Conservation (phyloP, 805 yeast genomes). For the Nakazawaea ernobii region DNA sequence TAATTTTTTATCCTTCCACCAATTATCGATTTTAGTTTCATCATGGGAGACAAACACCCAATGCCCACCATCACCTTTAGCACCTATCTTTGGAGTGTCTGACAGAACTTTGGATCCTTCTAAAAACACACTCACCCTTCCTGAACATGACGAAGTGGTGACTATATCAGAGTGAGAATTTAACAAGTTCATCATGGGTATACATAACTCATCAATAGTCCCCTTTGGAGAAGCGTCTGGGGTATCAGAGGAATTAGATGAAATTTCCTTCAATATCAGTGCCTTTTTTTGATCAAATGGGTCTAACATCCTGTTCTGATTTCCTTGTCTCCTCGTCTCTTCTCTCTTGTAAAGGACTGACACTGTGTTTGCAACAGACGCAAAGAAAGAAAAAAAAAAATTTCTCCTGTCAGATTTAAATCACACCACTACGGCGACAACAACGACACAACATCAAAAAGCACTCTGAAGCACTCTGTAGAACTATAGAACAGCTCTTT, state of each 20-base stretch:
- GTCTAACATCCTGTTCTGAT: slow-evolving; percentile 27
- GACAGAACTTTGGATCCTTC: slow-evolving; percentile 43
- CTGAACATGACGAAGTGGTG: slow-evolving; percentile 86
- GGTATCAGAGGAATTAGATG: slow-evolving; percentile 30
- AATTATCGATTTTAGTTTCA: slow-evolving; percentile 35
- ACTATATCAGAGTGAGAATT: slow-evolving; percentile 64
- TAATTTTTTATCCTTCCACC: slow-evolving; percentile 35
- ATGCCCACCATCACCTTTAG: slow-evolving; percentile 79
- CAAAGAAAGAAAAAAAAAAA: not conserved
- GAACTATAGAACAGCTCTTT: no score
- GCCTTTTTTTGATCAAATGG: slow-evolving; percentile 66
- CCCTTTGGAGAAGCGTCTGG: slow-evolving; percentile 87
- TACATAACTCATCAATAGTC: slow-evolving; percentile 65
- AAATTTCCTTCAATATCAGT: slow-evolving; percentile 47
- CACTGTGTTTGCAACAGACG: no score
- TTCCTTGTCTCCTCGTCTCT: not conserved
- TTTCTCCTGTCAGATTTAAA: no score
- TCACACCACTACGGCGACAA: no score
- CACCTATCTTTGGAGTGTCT: slow-evolving; percentile 46
- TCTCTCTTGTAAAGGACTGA: no score
- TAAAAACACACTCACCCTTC: slow-evolving; percentile 74
- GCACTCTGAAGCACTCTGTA: no score
- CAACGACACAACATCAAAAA: no score
- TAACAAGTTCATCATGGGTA: slow-evolving; percentile 66
- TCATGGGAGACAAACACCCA: slow-evolving; percentile 83